Conservation (phyloP, 768 basidiomycete genomes). For the Ephemerocybe angulata region DNA sequence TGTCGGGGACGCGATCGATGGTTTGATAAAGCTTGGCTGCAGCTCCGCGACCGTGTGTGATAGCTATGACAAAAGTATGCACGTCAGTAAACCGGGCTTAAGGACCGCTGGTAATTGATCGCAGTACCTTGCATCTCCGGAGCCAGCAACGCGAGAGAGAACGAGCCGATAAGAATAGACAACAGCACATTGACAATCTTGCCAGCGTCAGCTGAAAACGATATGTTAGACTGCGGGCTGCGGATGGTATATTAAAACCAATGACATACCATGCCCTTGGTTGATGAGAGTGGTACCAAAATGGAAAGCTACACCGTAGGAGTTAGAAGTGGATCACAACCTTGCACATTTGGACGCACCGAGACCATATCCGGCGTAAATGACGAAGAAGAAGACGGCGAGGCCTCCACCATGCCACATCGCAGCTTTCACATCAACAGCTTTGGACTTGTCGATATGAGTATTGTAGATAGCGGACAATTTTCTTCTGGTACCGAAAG, state of each 20-base stretch:
- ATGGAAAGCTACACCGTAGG: conserved; percentile 83
- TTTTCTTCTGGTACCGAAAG: conserved; percentile 77
- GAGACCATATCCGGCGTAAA: conserved; percentile 72
- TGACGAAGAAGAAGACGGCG: conserved; percentile 78
- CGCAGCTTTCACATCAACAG: conserved; percentile 56
- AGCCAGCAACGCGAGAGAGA: conserved; percentile 79
- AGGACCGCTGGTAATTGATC: neutral
- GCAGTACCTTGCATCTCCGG: conserved; percentile 79
- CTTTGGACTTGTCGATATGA: conserved; percentile 50
- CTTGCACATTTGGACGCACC: no score
- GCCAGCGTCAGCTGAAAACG: conserved; percentile 54
- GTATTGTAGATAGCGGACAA: conserved; percentile 63
- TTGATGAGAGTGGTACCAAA: conserved; percentile 88
- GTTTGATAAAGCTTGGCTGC: conserved; percentile 88
- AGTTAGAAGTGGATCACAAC: no score
- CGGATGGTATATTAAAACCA: neutral
- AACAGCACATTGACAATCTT: conserved; percentile 80
- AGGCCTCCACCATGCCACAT: conserved; percentile 60
- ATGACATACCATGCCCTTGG: conserved; percentile 43
- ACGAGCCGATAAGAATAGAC: conserved; percentile 84
- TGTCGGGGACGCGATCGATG: conserved; percentile 82
- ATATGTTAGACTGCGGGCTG: conserved; percentile 20
- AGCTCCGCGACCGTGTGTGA: conserved; percentile 78
- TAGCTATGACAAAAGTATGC: conserved; percentile 43
- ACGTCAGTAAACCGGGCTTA: neutral